phyloP scores from a whole-genome alignment of 2,329 filamentous ascomycete genomes.

The Fusarium bulbicola region DNA sequence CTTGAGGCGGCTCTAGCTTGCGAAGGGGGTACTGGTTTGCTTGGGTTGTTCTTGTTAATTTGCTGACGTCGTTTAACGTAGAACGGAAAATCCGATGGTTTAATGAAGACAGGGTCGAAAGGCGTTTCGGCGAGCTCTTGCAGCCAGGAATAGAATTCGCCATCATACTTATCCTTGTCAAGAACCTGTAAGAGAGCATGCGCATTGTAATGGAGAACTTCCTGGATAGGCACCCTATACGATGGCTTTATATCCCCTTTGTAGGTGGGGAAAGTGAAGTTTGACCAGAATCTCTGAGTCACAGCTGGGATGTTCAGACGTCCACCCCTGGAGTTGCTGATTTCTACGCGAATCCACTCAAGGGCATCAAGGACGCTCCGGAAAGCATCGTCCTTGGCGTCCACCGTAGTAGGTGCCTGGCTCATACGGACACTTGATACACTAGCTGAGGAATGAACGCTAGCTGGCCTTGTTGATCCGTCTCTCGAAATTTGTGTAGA shows the following conservation, averaged over 20 bases:
- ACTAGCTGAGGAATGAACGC: slow-evolving; percentile 2
- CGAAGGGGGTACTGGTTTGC: not conserved
- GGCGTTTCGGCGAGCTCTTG: slow-evolving; percentile 39
- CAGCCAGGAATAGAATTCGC: slow-evolving; percentile 48
- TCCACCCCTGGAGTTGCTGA: slow-evolving; percentile 32
- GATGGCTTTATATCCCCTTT: slow-evolving; percentile 42
- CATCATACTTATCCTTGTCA: slow-evolving; percentile 46
- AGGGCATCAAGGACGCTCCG: slow-evolving; percentile 42
- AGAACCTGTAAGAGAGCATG: slow-evolving; percentile 50
- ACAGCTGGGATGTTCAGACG: slow-evolving; percentile 32
- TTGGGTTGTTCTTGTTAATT: slow-evolving; percentile 19
- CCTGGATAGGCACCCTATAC: slow-evolving; percentile 54
- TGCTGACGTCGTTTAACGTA: slow-evolving; percentile 37
- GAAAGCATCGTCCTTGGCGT: slow-evolving; percentile 35
- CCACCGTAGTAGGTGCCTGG: not conserved
- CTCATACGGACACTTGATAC: not conserved
- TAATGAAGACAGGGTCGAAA: slow-evolving; percentile 43
- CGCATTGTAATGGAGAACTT: slow-evolving; percentile 58
- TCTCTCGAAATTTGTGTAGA: slow-evolving; percentile 3
- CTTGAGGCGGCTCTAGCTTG: not conserved
- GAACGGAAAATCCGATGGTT: slow-evolving; percentile 44
- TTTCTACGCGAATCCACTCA: slow-evolving; percentile 29
- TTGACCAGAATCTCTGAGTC: slow-evolving; percentile 46
- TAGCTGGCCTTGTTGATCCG: slow-evolving; percentile 1
- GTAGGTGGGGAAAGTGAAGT: slow-evolving; percentile 44